Evolutionary conservation across 2,329 filamentous ascomycete genomes (phyloP).

Genomic region (Neonectria punicea): DNA sequence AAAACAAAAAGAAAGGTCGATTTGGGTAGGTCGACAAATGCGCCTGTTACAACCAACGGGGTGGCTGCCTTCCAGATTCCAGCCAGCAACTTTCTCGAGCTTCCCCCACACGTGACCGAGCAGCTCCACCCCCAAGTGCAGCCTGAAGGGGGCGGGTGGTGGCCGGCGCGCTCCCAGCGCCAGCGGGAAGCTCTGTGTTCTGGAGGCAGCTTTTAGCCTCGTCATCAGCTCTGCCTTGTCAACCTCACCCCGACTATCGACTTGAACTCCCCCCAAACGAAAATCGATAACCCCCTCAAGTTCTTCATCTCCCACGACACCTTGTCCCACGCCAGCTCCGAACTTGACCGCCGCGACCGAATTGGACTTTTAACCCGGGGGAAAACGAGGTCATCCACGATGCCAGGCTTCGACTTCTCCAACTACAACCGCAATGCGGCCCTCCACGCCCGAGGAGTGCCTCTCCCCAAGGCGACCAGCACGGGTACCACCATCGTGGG

Average conservation of each 20-base stretch:
- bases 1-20: neutral
- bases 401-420: constrained; percentile 99
- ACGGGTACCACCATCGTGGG: constrained; percentile 99
- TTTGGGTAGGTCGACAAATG: neutral
- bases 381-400: constrained; percentile 57
- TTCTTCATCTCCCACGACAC: constrained; percentile 24
- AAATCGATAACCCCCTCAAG: constrained; percentile 37
- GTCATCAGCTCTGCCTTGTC: constrained; percentile 59
- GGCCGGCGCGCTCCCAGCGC: constrained; percentile 19
- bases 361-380: constrained; percentile 26
- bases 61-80: neutral
- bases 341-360: constrained; percentile 1
- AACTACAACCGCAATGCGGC: constrained; percentile 99
- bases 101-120: constrained; percentile 38
- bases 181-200: constrained; percentile 37
- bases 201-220: constrained; percentile 65
- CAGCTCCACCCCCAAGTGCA: constrained; percentile 29
- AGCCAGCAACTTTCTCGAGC: constrained; percentile 31
- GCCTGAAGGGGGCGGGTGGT: constrained; percentile 13
- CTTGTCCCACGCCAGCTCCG: neutral
- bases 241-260: constrained; percentile 36
- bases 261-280: constrained; percentile 25
- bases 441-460: constrained; percentile 92
- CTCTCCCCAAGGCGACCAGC: constrained; percentile 96
- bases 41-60: constrained; percentile 11